These are phyloP conservation scores for Beauveria brongniartii DNA, from an alignment of 2,329 filamentous ascomycete species.

Conservation along the genomic window DNA sequence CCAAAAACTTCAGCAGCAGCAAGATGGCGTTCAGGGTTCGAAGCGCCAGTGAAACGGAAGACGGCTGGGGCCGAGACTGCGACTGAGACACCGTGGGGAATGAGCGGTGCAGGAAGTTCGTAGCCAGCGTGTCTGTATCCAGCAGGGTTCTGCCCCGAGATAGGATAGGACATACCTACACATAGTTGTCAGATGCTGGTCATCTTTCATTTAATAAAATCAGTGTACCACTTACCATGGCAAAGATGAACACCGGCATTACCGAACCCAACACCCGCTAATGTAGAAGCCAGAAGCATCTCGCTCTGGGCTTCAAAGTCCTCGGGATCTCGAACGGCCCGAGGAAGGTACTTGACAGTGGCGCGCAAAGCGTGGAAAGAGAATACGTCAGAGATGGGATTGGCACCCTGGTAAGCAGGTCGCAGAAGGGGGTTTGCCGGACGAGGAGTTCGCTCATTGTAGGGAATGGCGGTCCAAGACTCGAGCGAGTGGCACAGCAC, in stretches of 20 bases:
- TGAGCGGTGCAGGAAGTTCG: constrained; percentile 65
- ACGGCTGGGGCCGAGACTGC: constrained; percentile 90
- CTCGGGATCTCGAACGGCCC: constrained; percentile 78
- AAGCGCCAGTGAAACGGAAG: constrained; percentile 85
- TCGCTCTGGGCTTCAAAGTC: constrained; percentile 88
- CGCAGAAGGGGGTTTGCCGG: constrained; percentile 84
- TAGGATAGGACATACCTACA: constrained; percentile 88
- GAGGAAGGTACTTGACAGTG: constrained; percentile 87
- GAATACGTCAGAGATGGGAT: constrained; percentile 97
- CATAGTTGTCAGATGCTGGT: not conserved
- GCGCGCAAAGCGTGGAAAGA: constrained; percentile 74
- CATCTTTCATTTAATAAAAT: not conserved
- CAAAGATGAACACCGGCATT: constrained; percentile 89
- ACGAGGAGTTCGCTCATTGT: constrained; percentile 72
- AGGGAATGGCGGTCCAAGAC: constrained; percentile 96
- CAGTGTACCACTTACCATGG: constrained; percentile 38
- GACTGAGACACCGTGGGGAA: constrained; percentile 92
- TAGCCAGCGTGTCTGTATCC: constrained; percentile 86
- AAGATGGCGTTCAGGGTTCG: constrained; percentile 87
- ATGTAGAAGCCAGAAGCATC: constrained; percentile 90
- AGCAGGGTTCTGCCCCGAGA: constrained; percentile 83
- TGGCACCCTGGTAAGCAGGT: constrained; percentile 93
- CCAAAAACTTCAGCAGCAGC: constrained; percentile 85
- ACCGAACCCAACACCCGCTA: constrained; percentile 93
- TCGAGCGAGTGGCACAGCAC: constrained; percentile 94